Evolutionary conservation across 2,329 filamentous ascomycete species (phyloP).

Genomic region (Penicillium verrucosum): DNA sequence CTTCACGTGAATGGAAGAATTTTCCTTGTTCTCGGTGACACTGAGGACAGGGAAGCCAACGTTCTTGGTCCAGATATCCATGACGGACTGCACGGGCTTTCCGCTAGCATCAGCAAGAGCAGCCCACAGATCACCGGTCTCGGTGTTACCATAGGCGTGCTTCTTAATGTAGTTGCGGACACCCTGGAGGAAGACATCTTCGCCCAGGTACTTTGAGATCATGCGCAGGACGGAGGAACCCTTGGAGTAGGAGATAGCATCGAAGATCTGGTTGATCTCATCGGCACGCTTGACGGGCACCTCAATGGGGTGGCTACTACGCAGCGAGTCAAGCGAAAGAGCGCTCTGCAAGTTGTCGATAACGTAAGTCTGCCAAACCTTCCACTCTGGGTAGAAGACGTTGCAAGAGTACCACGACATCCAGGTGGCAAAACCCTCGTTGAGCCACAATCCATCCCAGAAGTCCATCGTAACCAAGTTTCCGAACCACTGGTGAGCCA

Average conservation of each 20-base stretch:
- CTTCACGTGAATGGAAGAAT: slow-evolving; percentile 76
- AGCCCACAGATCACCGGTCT: slow-evolving; percentile 86
- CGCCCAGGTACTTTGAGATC: slow-evolving; percentile 93
- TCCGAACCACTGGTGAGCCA: slow-evolving; percentile 98
- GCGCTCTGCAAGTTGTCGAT: slow-evolving; percentile 88
- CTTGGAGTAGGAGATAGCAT: slow-evolving; percentile 96
- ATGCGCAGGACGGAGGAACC: slow-evolving; percentile 93
- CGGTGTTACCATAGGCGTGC: slow-evolving; percentile 93
- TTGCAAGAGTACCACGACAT: slow-evolving; percentile 96
- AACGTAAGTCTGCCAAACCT: slow-evolving; percentile 94
- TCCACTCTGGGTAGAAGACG: slow-evolving; percentile 95
- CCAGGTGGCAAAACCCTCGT: slow-evolving; percentile 88
- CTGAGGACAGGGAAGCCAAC: slow-evolving; percentile 89
- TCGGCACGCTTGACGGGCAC: slow-evolving; percentile 93
- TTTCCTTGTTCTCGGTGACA: slow-evolving; percentile 70
- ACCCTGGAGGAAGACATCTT: slow-evolving; percentile 89
- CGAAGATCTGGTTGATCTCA: slow-evolving; percentile 97
- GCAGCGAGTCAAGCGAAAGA: slow-evolving; percentile 79
- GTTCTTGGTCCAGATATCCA: slow-evolving; percentile 96
- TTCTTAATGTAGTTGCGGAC: slow-evolving; percentile 89
- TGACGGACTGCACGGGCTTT: slow-evolving; percentile 84
- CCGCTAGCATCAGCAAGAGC: slow-evolving; percentile 84
- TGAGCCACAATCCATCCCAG: slow-evolving; percentile 97
- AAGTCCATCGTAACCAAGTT: slow-evolving; percentile 98
- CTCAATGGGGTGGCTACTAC: slow-evolving; percentile 94